Evolutionary conservation across 805 yeast genomes (phyloP).

Genomic region (Wilhelminamyces savonicus): DNA sequence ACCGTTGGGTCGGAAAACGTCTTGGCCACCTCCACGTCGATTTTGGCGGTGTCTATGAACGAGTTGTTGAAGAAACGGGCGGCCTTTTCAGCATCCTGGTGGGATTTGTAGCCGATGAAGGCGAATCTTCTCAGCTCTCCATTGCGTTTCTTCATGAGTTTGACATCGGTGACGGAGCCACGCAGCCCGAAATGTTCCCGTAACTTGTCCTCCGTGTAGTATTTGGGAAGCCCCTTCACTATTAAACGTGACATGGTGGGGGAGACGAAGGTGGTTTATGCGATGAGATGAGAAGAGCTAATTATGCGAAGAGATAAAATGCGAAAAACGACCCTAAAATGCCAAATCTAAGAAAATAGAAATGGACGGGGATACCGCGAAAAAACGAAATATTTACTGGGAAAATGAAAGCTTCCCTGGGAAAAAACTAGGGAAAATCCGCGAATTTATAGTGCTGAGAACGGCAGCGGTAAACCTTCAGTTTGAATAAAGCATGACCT

Average conservation of each 20-base stretch:
- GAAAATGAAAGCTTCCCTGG: no score
- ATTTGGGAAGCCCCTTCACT: constrained; percentile 82
- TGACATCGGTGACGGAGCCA: constrained; percentile 81
- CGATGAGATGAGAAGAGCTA: constrained; percentile 5
- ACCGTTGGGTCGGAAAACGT: constrained; percentile 79
- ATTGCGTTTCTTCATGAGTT: constrained; percentile 67
- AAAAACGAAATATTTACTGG: no score
- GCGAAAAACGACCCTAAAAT: neutral
- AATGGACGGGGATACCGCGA: neutral
- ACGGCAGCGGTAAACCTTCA: no score
- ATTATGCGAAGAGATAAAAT: neutral
- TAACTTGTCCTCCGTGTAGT: constrained; percentile 68
- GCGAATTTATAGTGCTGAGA: no score
- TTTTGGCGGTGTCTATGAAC: constrained; percentile 74
- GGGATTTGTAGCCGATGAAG: constrained; percentile 78
- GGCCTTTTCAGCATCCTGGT: constrained; percentile 70
- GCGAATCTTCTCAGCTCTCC: constrained; percentile 94
- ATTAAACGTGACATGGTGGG: constrained; percentile 76
- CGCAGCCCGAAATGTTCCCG: constrained; percentile 54
- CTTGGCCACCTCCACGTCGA: constrained; percentile 78
- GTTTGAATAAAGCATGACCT: no score
- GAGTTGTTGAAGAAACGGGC: constrained; percentile 69
- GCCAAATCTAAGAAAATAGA: neutral
- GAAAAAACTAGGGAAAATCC: no score
- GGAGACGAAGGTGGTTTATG: neutral